Evolutionary conservation across 2,329 filamentous ascomycete species (phyloP), one percentile per base, ranked within the genome.

Genomic region (Colletotrichum brevisporum): DNA sequence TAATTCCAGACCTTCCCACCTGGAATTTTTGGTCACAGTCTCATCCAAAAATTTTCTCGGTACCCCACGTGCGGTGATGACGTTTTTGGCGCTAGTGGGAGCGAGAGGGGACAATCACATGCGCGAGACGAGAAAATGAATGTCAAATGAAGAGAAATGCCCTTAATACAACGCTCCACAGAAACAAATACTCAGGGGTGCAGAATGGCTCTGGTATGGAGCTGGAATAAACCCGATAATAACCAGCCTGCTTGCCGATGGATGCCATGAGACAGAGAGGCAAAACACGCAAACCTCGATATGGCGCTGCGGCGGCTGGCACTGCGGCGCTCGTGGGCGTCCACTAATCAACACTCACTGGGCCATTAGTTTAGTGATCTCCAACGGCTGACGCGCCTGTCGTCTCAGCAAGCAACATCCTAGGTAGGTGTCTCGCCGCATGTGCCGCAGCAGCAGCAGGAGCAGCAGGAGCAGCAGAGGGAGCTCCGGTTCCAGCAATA

Each of bases 41-140:
- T 24, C 48, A 15, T 47, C 27, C 15, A 18, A 24, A 16, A 50
- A 54, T 59, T 21, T 51, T 41, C n/a, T 24, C 16, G 26, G n/a
- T 31, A 43, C 47, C 65, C 65, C 54, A 65, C 61, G 61, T 68
- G 66, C 61, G 6, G 18, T n/a, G 12, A 59, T 68, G 54, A 68
- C 48, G 65, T 64, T 54, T 54, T 64, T 36, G 65, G 41, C 60
- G 54, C 65, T 65, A 61, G 21, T 24, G 21, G 2, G 13, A 31
- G 6, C 27, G 31, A 53, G 58, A 43, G 57, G 57, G 58, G 58
- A 61, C 36, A 61, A 61, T 61, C 58, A 53, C 58, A 61, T 61
- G 58, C 58, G 52, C 58, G n/a, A 53, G 21, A 43, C 12, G 36
- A 41, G 6, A 36, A 61, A 53, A 61, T 61, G 36, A 53, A 24